Evolutionary conservation across 1,284 basidiomycete species (phyloP).

Genomic region (Chondrostereum purpureum): DNA sequence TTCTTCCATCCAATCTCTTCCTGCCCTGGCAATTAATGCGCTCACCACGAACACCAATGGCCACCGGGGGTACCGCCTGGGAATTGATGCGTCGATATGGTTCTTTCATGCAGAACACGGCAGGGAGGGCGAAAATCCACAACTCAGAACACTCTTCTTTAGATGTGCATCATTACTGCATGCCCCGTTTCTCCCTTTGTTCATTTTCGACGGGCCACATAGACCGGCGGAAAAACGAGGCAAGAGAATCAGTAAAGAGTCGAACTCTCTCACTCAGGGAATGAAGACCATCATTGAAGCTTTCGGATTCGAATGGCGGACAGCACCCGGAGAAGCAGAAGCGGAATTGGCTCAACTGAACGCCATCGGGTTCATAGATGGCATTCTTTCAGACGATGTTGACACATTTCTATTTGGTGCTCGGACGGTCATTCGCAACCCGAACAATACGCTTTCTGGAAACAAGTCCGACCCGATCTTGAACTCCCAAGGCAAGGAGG

Average conservation of each 20-base stretch:
- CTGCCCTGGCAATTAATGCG: slow-evolving; percentile 61
- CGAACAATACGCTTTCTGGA: slow-evolving; percentile 14
- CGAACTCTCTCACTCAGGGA: slow-evolving; percentile 56
- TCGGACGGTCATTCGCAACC: slow-evolving; percentile 69
- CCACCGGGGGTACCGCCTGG: slow-evolving; percentile 61
- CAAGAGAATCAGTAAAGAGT: slow-evolving; percentile 56
- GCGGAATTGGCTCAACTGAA: slow-evolving; percentile 91
- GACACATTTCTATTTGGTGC: slow-evolving; percentile 93
- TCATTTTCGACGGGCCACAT: slow-evolving; percentile 91
- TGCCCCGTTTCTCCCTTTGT: slow-evolving; percentile 79
- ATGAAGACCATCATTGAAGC: slow-evolving; percentile 82
- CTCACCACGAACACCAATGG: slow-evolving; percentile 56
- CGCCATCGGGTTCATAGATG: slow-evolving; percentile 77
- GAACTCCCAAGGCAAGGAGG: slow-evolving; percentile 61
- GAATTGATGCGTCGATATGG: slow-evolving; percentile 80
- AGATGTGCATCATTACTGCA: slow-evolving; percentile 68
- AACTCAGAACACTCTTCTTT: slow-evolving; percentile 70
- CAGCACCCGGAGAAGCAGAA: slow-evolving; percentile 92
- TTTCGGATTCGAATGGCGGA: slow-evolving; percentile 85
- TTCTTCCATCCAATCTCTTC: slow-evolving; percentile 55
- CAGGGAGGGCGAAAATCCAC: slow-evolving; percentile 72
- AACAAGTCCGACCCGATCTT: slow-evolving; percentile 37
- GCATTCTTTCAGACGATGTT: slow-evolving; percentile 88
- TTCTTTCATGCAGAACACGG: slow-evolving; percentile 74
- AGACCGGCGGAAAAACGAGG: slow-evolving; percentile 81